A percentile compares a stretch with the other conserved stretches of the same genome.
These are phyloP conservation scores for Aspergillus hancockii DNA, from an alignment of 495 filamentous ascomycete species.

Conservation along the genomic window DNA sequence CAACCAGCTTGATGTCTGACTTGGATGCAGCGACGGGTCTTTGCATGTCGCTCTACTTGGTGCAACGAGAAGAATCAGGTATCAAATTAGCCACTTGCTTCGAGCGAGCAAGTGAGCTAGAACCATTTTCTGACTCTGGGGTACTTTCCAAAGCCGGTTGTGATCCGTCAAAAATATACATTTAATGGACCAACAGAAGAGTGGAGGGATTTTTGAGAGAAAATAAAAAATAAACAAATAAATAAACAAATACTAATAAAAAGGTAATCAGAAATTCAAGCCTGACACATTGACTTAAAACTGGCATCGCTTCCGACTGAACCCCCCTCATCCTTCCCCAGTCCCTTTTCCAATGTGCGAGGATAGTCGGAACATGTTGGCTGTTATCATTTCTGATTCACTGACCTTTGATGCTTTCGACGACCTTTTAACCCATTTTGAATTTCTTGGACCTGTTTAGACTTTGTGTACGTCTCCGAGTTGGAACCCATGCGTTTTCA, in stretches of 20 bases:
- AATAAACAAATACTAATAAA: conserved; percentile 17
- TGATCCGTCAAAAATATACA: conserved; percentile 9
- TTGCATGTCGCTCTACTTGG: conserved; percentile 21
- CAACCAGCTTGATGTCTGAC: conserved; percentile 18
- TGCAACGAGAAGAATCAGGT: conserved; percentile 19
- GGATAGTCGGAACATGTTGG: conserved; percentile 15
- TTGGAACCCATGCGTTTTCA: conserved; percentile 22
- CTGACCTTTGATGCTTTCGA: conserved; percentile 18
- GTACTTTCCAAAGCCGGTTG: conserved; percentile 17
- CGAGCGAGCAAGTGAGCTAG: conserved; percentile 14
- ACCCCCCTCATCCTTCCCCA: conserved; percentile 21
- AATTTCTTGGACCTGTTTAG: conserved; percentile 17
- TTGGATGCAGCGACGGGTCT: conserved; percentile 22
- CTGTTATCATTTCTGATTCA: conserved; percentile 22
- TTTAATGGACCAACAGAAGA: conserved; percentile 2
- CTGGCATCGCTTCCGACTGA: conserved; percentile 25
- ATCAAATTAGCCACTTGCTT: conserved; percentile 17
- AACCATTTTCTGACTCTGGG: conserved; percentile 6
- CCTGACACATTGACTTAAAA: conserved; percentile 30
- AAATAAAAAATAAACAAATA: conserved; percentile 12
- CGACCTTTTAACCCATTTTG: conserved; percentile 16
- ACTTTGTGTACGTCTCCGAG: conserved; percentile 24
- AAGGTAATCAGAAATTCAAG: conserved; percentile 17
- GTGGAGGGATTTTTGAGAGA: conserved; percentile 1
- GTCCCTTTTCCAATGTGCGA: conserved; percentile 26